Base-by-base conservation (phyloP, 495 filamentous ascomycete genomes). In the Halenospora varia region DNA sequence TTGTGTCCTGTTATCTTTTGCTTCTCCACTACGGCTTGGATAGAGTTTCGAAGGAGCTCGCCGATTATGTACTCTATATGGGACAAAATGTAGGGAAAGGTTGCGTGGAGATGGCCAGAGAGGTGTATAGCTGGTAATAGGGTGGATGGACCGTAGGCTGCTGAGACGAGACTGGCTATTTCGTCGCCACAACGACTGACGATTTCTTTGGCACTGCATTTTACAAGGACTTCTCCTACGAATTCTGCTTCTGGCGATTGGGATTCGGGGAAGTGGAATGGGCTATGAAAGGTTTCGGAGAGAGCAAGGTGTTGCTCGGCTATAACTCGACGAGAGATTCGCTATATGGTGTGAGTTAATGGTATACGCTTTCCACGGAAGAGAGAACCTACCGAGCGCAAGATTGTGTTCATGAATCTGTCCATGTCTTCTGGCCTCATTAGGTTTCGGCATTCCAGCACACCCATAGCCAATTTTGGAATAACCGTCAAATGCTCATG, bases 61-160 rank as follows among this genome's bases (percentile, higher is more conserved):
- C 94, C 92, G 55, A 97, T 82, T 64, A 97, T 97, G 67, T 97
- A 99, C 73, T 99, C 91, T 49, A 99, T 77, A 68, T 97, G 95
- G 63, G 87, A 93, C 18, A 95, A 82, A 57, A 97, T 97, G 60
- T 96, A 99, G 1, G 95, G 95, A 68, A 99, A 97, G 9, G 86
- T 96, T 0, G 90, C 91, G 6, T 89, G 83, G 4, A 92, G 73
- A 65, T 97, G 92, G 10, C 94, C 94, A 61, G 88, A 80, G 48
- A 99, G 79, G n/a, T 76, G 79, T 69, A 99, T 88, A 55, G 88
- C 82, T 15, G 94, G 94, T 1, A 99, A 79, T 25, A 78, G 71
- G 3, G 80, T 73, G 48, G 83, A 75, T 3, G 85, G 74, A 1
- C 87, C 88, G 60, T 93, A 90, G 29, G 84, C 88, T 56, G 86